Evolutionary conservation across 495 filamentous ascomycete species (phyloP), one percentile per base, ranked within the genome.

Genomic region (Chaetomidium leptoderma): DNA sequence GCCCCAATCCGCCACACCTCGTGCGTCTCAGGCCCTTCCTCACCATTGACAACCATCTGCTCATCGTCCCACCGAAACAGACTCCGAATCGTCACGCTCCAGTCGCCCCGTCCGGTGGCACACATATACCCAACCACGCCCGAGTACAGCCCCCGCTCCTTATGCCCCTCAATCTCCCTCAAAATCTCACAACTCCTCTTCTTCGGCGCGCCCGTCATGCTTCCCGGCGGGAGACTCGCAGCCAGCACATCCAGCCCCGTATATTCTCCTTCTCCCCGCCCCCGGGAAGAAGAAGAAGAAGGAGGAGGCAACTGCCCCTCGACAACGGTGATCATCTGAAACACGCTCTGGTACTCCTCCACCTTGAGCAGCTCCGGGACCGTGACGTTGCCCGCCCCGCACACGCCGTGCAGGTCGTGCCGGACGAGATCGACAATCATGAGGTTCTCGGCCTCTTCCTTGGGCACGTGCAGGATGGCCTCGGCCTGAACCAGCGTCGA

Each of bases 401-500:
- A 87, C 32, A 95, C 84, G 35, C 84, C 82, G 69, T 92, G 88
- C 21, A 98, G 76, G 70, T 98, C 93, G 67, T 97, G 92, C 0
- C 92, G 81, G 29, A 96, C 91, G 6, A 98, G 77, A 73, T 97
- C 93, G 1, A 96, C 91, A 58, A 98, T 97, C 93, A 98, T 98
- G 7, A 98, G 81, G 65, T 97, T 97, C 73, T 98, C 93, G 13
- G 93, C 92, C 64, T 85, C 86, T 66, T 97, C 93, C 67, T 98
- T 98, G 13, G 86, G 84, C 2, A 87, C 80, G 48, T 84, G 77
- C 4, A 96, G 81, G 57, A 91, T 81, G 37, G 70, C 69, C 37
- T 81, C 83, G 14, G 92, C 92, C 61, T 86, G 76, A 13, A 75
- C 80, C 40, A 86, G 74, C 2, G 87, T 92, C 0, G 70, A 48